A percentile compares a stretch with the other conserved stretches of the same genome.
Evolutionary conservation across 1,139 yeast species (phyloP).

Genomic region (Blastobotrys persicus): DNA sequence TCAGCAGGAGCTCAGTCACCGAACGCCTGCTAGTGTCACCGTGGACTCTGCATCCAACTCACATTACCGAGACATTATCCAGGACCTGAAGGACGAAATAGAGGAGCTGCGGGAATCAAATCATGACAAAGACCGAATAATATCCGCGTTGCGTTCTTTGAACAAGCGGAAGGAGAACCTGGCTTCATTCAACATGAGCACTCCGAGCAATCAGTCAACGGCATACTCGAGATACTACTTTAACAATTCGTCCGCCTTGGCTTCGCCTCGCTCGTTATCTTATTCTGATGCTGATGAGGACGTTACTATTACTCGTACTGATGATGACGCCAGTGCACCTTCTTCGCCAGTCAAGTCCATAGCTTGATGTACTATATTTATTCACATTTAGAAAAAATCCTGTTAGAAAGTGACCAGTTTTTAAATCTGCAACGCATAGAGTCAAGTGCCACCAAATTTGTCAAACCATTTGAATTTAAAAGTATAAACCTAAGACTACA

Average conservation of each 20-base stretch:
- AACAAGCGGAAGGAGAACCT: constrained; percentile 32
- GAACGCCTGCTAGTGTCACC: constrained; percentile 8
- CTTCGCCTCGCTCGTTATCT: constrained; percentile 11
- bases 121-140: constrained; percentile 71
- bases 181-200: constrained; percentile 16
- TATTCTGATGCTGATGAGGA: constrained; percentile 14
- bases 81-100: constrained; percentile 71
- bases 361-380: neutral
- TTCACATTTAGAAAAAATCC: too few species aligned
- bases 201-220: constrained; percentile 16
- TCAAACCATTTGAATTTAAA: neutral
- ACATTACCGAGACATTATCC: constrained; percentile 37
- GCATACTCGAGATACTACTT: constrained; percentile 27
- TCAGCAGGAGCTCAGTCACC: constrained; percentile 33
- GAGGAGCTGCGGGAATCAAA: constrained; percentile 59
- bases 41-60: constrained; percentile 11
- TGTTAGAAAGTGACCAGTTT: too few species aligned
- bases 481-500: neutral
- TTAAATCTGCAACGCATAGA: too few species aligned
- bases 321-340: constrained; percentile 8
- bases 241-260: constrained; percentile 6
- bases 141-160: constrained; percentile 53
- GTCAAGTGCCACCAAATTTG: too few species aligned
- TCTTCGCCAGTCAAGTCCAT: constrained; percentile 12
- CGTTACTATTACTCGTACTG: constrained; percentile 11